These are phyloP conservation scores for Saxophila tyrrhenica DNA, from an alignment of 495 filamentous ascomycete species.

Conservation along the genomic window DNA sequence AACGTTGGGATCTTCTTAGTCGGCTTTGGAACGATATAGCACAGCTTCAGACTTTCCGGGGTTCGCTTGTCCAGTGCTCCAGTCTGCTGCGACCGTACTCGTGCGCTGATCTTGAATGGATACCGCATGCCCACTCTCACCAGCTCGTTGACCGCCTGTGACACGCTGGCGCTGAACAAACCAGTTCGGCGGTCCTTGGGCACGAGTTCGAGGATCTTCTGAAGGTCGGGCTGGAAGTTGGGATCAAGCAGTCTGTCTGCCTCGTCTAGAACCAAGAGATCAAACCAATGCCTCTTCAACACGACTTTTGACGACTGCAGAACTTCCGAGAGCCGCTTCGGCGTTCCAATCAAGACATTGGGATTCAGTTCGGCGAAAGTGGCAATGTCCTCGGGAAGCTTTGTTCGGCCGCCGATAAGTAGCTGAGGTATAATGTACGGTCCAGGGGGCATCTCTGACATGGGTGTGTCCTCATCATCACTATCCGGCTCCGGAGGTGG, in stretches of 20 bases:
- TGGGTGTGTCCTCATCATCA: constrained; percentile 39
- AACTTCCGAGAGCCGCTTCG: constrained; percentile 77
- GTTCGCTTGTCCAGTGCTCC: constrained; percentile 75
- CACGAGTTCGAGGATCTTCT: constrained; percentile 68
- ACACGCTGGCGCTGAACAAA: constrained; percentile 84
- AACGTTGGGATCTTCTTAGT: constrained; percentile 67
- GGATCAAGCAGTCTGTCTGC: constrained; percentile 86
- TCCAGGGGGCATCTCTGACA: constrained; percentile 29
- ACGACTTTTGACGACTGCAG: constrained; percentile 82
- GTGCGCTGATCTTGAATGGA: constrained; percentile 84
- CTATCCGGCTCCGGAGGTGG: constrained; percentile 30
- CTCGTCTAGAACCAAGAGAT: constrained; percentile 72
- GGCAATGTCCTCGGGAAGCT: constrained; percentile 74
- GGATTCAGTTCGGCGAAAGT: constrained; percentile 67
- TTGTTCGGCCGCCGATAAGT: constrained; percentile 73
- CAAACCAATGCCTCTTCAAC: constrained; percentile 19
- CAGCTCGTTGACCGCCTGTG: constrained; percentile 81
- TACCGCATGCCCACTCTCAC: constrained; percentile 88
- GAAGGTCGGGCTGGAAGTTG: constrained; percentile 87
- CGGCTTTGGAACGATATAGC: constrained; percentile 63
- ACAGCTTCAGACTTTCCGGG: constrained; percentile 84
- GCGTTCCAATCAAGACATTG: constrained; percentile 79
- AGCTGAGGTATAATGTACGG: constrained; percentile 71
- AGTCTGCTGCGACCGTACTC: constrained; percentile 63
- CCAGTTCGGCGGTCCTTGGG: constrained; percentile 92